Conservation (phyloP, 75 land plant species). For the Pseudotsuga menziesii region DNA sequence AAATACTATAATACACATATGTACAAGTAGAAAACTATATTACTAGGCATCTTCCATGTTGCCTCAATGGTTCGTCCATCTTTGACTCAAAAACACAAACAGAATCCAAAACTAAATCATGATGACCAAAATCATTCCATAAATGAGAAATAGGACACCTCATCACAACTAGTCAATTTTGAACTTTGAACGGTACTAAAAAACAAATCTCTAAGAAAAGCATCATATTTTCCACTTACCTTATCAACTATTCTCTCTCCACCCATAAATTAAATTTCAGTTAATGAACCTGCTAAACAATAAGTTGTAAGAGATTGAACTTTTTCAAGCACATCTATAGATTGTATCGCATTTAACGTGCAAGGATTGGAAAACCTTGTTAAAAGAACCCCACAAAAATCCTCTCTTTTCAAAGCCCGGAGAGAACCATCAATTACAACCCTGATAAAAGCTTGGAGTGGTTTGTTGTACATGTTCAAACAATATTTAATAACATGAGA, state of each 20-base stretch:
- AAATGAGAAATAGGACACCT: too few relatives aligned
- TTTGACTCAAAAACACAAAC: too few relatives aligned
- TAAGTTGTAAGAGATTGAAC: slow-evolving; percentile 72
- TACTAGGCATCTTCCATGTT: too few relatives aligned
- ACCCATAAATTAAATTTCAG: slow-evolving; percentile 63
- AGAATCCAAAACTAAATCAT: too few relatives aligned
- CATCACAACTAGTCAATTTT: too few relatives aligned
- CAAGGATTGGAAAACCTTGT: slow-evolving; percentile 67
- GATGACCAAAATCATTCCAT: too few relatives aligned
- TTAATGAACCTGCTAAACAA: slow-evolving; percentile 64
- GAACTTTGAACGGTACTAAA: not conserved
- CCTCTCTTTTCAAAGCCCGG: slow-evolving; percentile 85
- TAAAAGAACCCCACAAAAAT: slow-evolving; percentile 80
- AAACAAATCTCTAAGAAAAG: not conserved
- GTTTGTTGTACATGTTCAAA: slow-evolving; percentile 44
- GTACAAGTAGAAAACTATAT: too few relatives aligned
- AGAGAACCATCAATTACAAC: slow-evolving; percentile 60
- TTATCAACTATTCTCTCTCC: slow-evolving; percentile 59
- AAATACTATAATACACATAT: too few relatives aligned
- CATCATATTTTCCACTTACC: slow-evolving; percentile 27
- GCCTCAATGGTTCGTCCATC: too few relatives aligned
- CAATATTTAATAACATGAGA: not conserved
- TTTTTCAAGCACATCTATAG: slow-evolving; percentile 14
- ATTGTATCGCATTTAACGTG: slow-evolving; percentile 65
- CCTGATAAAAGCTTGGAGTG: too few relatives aligned